phyloP scores from a whole-genome alignment of 2,329 filamentous ascomycete genomes.

The Diplodia sapinea region DNA sequence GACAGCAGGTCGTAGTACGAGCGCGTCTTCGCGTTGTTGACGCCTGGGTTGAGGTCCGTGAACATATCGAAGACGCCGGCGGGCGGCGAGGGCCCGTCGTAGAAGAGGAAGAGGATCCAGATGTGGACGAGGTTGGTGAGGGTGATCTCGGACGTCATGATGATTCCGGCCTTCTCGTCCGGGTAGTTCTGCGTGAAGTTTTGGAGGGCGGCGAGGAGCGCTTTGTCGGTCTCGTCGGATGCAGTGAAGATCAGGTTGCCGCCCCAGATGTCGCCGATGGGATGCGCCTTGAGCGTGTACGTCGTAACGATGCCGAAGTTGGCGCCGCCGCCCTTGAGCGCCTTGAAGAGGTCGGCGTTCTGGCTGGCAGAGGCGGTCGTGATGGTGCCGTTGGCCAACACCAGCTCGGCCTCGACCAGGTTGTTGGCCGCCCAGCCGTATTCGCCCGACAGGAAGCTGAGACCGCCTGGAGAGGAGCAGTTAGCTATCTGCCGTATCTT shows the following conservation, averaged over 20 bases:
- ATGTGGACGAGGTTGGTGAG: constrained; percentile 54
- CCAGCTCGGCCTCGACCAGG: constrained; percentile 55
- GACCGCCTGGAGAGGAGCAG: constrained; percentile 22
- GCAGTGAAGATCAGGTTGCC: constrained; percentile 52
- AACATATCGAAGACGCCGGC: constrained; percentile 63
- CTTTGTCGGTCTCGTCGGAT: constrained; percentile 45
- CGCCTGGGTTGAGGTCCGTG: constrained; percentile 51
- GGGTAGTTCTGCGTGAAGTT: constrained; percentile 65
- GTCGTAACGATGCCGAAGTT: constrained; percentile 54
- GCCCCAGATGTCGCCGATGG: constrained; percentile 51
- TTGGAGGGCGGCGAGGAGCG: constrained; percentile 55
- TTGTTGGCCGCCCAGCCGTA: constrained; percentile 58
- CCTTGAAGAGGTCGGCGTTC: constrained; percentile 50
- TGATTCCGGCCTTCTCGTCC: constrained; percentile 66
- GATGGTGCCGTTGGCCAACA: constrained; percentile 55
- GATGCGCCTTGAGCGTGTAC: constrained; percentile 38
- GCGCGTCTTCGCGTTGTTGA: constrained; percentile 56
- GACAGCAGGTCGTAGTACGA: constrained; percentile 56
- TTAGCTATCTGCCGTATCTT: neutral
- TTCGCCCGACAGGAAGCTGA: constrained; percentile 50
- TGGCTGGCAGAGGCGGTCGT: constrained; percentile 49
- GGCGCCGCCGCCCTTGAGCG: constrained; percentile 52
- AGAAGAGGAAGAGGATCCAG: constrained; percentile 68
- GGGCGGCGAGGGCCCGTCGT: constrained; percentile 64
- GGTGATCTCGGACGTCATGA: constrained; percentile 60